phyloP scores from a whole-genome alignment of 169 alveolate species.

The Eimeria praecox region DNA sequence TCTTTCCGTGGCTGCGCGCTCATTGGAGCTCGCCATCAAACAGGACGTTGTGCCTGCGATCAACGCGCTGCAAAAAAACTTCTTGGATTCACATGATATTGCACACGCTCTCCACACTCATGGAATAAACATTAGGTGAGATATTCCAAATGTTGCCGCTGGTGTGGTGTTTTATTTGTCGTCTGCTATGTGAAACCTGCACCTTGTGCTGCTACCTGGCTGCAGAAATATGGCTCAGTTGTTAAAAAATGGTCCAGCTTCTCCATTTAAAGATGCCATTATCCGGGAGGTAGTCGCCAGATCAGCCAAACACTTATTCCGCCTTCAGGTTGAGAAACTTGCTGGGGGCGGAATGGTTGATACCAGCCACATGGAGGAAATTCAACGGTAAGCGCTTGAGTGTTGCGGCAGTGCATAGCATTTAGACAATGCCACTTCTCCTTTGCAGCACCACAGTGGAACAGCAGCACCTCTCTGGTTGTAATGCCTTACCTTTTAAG shows the following conservation, averaged over 20 bases:
- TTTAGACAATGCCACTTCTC: not conserved
- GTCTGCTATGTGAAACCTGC: not conserved
- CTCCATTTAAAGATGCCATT: slow-evolving; percentile 72
- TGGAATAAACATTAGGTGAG: slow-evolving; percentile 78
- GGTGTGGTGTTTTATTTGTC: not conserved
- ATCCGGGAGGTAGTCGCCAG: slow-evolving; percentile 80
- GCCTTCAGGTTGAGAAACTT: slow-evolving; percentile 75
- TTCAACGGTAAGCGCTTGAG: slow-evolving; percentile 58
- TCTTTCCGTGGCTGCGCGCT: slow-evolving; percentile 67
- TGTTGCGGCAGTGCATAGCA: not conserved
- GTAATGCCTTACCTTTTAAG: not conserved
- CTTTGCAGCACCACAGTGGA: not conserved
- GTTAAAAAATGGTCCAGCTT: slow-evolving; percentile 38
- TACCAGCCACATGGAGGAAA: slow-evolving; percentile 69
- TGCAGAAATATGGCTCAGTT: slow-evolving; percentile 72
- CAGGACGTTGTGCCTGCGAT: slow-evolving; percentile 71
- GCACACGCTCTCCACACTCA: slow-evolving; percentile 77
- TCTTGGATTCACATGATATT: slow-evolving; percentile 69
- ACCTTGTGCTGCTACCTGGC: not conserved
- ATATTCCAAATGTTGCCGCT: not conserved
- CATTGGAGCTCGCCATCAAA: slow-evolving; percentile 54
- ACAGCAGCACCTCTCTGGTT: not conserved
- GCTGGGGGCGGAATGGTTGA: slow-evolving; percentile 34
- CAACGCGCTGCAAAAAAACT: slow-evolving; percentile 70
- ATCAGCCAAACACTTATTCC: slow-evolving; percentile 79